Percentiles rank a stretch among this genome's conserved stretches.
Evolutionary conservation across 2,329 filamentous ascomycete genomes (phyloP).

Genomic region (Alternaria sp.): DNA sequence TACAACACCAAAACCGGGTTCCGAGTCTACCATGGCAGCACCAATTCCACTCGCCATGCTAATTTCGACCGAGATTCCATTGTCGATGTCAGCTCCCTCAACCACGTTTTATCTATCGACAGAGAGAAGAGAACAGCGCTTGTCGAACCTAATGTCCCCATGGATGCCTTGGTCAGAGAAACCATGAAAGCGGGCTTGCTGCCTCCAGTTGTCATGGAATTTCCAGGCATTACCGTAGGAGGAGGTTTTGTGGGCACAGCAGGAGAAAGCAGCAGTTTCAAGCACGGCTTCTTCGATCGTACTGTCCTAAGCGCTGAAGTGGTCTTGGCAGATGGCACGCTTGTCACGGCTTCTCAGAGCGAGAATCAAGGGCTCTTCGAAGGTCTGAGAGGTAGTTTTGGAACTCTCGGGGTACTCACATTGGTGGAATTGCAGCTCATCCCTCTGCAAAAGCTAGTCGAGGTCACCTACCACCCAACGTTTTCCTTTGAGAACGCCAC

Average conservation of each 20-base stretch:
- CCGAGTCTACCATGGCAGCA: constrained; percentile 74
- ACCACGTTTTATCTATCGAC: constrained; percentile 69
- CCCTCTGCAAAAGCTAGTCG: constrained; percentile 63
- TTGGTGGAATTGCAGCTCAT: constrained; percentile 66
- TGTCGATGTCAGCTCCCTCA: constrained; percentile 72
- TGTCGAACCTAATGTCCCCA: constrained; percentile 74
- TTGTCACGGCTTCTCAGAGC: constrained; percentile 57
- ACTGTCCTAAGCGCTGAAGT: constrained; percentile 71
- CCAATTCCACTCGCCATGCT: constrained; percentile 73
- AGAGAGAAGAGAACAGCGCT: constrained; percentile 61
- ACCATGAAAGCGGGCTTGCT: constrained; percentile 65
- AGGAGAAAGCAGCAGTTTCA: constrained; percentile 73
- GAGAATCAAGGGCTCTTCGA: constrained; percentile 64
- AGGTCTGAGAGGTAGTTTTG: constrained; percentile 66
- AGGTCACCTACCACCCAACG: constrained; percentile 68
- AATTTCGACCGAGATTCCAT: constrained; percentile 49
- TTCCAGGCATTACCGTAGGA: constrained; percentile 73
- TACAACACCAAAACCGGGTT: constrained; percentile 39
- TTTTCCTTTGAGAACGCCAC: constrained; percentile 60
- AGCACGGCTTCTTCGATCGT: constrained; percentile 71
- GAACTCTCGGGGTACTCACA: constrained; percentile 68
- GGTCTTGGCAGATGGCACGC: constrained; percentile 65
- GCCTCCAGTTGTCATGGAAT: constrained; percentile 74
- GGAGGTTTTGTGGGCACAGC: constrained; percentile 73
- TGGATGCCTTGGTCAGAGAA: constrained; percentile 68